phyloP scores from a whole-genome alignment of 2,329 filamentous ascomycete genomes.

The Trichoderma afroharzianum region DNA sequence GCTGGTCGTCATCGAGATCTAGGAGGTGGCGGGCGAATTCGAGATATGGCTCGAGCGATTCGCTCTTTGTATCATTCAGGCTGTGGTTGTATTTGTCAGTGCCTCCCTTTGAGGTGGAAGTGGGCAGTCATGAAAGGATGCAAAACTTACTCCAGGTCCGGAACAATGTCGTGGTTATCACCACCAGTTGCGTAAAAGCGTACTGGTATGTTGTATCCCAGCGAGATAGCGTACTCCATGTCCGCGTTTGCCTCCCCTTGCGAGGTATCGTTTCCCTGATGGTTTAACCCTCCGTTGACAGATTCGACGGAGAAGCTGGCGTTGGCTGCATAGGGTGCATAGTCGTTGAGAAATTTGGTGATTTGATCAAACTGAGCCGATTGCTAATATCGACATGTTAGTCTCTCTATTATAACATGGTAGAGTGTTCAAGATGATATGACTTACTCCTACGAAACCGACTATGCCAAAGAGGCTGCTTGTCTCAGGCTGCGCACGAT shows the following conservation, averaged over 20 bases:
- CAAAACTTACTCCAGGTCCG: constrained; percentile 34
- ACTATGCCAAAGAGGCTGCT: constrained; percentile 62
- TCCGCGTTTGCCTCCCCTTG: constrained; percentile 38
- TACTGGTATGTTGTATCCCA: constrained; percentile 35
- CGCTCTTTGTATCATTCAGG: background rate
- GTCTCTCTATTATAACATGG: background rate
- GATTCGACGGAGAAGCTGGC: constrained; percentile 54
- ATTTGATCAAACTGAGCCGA: constrained; percentile 54
- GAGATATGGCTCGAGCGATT: constrained; percentile 62
- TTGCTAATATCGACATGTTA: constrained; percentile 31
- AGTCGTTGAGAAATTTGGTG: constrained; percentile 51
- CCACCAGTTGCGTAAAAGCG: constrained; percentile 33
- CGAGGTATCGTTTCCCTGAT: constrained; percentile 36
- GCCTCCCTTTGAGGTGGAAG: background rate
- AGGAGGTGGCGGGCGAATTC: constrained; percentile 60
- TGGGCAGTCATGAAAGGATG: background rate
- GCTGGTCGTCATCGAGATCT: constrained; percentile 45
- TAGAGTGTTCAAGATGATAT: background rate
- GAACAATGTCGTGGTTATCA: constrained; percentile 28
- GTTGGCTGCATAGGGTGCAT: constrained; percentile 48
- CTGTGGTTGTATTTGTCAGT: background rate
- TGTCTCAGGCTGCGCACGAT: constrained; percentile 54
- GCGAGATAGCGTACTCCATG: constrained; percentile 34
- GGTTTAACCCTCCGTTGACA: constrained; percentile 55
- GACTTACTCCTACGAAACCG: constrained; percentile 40